Conservation (phyloP, 768 basidiomycete genomes). For the Tephrocybe sp. region DNA sequence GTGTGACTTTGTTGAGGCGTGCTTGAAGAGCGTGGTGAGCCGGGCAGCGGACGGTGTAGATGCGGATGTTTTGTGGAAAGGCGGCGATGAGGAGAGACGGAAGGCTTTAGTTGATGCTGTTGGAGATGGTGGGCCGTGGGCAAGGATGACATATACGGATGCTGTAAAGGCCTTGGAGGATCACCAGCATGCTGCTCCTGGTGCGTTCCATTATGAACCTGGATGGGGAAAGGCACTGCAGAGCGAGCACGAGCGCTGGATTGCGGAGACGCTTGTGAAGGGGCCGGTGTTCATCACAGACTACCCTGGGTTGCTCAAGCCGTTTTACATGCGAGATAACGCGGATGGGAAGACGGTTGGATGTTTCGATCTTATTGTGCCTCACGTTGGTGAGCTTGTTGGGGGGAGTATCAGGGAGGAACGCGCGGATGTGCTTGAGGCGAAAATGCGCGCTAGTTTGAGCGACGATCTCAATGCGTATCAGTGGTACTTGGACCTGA, state of each 20-base stretch:
- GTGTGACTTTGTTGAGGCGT: conserved; percentile 39
- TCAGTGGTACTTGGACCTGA: conserved; percentile 81
- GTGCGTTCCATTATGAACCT: conserved; percentile 56
- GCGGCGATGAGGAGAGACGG: conserved; percentile 34
- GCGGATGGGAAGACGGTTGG: conserved; percentile 59
- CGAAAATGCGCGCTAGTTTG: conserved; percentile 43
- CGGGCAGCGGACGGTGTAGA: conserved; percentile 21
- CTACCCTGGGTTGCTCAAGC: conserved; percentile 82
- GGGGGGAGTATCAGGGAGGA: conserved; percentile 93
- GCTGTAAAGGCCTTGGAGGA: conserved; percentile 62
- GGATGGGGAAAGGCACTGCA: conserved; percentile 72
- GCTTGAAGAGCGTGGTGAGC: conserved; percentile 26
- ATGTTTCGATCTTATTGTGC: conserved; percentile 96
- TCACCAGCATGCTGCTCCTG: conserved; percentile 27
- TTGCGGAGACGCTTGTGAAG: conserved; percentile 64
- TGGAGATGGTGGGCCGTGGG: conserved; percentile 47
- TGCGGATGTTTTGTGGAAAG: conserved; percentile 41
- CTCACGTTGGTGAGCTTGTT: conserved; percentile 82
- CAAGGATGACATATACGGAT: conserved; percentile 75
- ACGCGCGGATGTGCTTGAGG: conserved; percentile 49
- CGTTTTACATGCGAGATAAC: conserved; percentile 94
- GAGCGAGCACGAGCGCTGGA: conserved; percentile 92
- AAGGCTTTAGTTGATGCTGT: conserved; percentile 37
- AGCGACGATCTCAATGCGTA: conserved; percentile 44
- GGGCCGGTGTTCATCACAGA: conserved; percentile 92